These are phyloP conservation scores for Penicillium sp. DNA, from an alignment of 2,329 filamentous ascomycete species.

Conservation along the genomic window DNA sequence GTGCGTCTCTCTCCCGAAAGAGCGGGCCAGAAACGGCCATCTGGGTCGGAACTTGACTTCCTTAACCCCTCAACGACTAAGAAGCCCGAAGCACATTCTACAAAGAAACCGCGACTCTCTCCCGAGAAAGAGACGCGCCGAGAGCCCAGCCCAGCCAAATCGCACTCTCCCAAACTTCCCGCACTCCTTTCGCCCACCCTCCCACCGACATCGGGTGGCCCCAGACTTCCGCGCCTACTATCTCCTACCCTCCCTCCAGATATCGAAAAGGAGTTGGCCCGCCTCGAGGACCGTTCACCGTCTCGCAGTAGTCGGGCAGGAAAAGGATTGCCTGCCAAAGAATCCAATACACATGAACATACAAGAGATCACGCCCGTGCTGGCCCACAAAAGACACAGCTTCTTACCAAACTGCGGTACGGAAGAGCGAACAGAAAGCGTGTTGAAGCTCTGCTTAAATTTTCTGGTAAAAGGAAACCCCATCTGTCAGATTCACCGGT, in stretches of 20 bases:
- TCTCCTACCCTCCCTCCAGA: constrained; percentile 58
- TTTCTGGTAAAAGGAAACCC: constrained; percentile 39
- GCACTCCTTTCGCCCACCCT: constrained; percentile 41
- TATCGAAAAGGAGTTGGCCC: constrained; percentile 52
- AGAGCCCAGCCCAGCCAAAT: constrained; percentile 26
- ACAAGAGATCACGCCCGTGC: constrained; percentile 8
- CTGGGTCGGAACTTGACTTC: constrained; percentile 22
- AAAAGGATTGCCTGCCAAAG: constrained; percentile 8
- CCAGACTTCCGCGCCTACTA: constrained; percentile 52
- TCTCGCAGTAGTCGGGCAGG: constrained; percentile 8
- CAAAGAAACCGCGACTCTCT: constrained; percentile 43
- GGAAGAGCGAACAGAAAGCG: constrained; percentile 49
- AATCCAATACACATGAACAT: not conserved
- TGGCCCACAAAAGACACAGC: constrained; percentile 23
- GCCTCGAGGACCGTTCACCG: constrained; percentile 38
- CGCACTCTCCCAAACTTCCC: constrained; percentile 31
- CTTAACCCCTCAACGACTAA: constrained; percentile 14
- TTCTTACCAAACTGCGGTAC: constrained; percentile 53
- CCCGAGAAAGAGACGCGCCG: constrained; percentile 26
- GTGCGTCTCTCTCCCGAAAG: constrained; percentile 15
- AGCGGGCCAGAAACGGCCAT: constrained; percentile 28
- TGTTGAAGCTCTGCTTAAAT: constrained; percentile 48
- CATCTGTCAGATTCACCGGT: constrained; percentile 25
- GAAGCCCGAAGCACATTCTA: constrained; percentile 26
- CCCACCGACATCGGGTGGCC: constrained; percentile 41